Evolutionary conservation across 169 alveolate species (phyloP), one percentile per base, ranked within the genome.

Genomic region (Plasmodium relictum): DNA sequence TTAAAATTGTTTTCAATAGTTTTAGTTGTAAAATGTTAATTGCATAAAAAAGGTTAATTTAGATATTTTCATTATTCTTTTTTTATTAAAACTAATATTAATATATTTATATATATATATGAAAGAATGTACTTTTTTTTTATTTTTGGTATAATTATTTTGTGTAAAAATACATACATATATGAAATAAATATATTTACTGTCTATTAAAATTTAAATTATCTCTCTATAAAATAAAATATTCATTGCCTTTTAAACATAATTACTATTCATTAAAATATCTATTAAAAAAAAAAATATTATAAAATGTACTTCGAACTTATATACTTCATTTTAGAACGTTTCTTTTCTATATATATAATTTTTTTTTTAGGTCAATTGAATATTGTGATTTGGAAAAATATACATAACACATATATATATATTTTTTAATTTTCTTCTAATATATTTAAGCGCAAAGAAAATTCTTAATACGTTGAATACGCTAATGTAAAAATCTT

Each of bases 351-450:
- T 59, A 59, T 24, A 59, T 18, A 59, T 9, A 59, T 18, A 59
- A 48, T n/a, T 65, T 66, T 39, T 39, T 68, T 69, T 44, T 20
- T 41, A 24, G 22, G 39, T 54, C 44, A 50, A 52, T 69, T 24
- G 76, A 69, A 69, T 69, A 44, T 6, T 69, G 76, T 69, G 63
- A 52, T 26, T 69, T 20, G n/a, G 44, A 70, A 70, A 70, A 50
- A 73, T 73, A 73, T 73, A 18, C 72, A 71, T 71, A 71, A 71
- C 83, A 58, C 58, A 48, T 22, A 26, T 65, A 73, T 58, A 37
- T 58, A 74, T 74, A 59, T 66, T 39, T 66, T 41, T 71, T 71
- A 14, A 7, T 37, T 39, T 71, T 71, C 83, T 71, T 71, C 50
- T 71, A 71, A 71, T 52, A 71, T 52, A 71, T 52, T 71, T 41